Conservation (phyloP, 2,329 filamentous ascomycete species). For the Akanthomyces lecanii region DNA sequence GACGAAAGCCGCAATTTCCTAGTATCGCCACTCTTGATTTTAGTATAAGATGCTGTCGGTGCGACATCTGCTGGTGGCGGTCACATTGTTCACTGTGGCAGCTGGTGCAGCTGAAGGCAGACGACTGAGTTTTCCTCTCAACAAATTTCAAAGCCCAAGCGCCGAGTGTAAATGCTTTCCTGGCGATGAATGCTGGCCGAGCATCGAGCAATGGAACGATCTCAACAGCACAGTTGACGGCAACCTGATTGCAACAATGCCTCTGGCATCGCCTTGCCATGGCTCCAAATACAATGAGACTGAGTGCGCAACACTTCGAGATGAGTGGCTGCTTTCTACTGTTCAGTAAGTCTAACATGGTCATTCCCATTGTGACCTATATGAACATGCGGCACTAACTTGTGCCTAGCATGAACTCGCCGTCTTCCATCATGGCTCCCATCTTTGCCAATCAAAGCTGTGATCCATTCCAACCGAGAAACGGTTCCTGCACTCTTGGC, state of each 20-base stretch:
- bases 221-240: constrained; percentile 25
- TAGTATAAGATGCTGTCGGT: background rate
- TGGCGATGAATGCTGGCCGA: constrained; percentile 1
- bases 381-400: no score
- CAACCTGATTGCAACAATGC: constrained; percentile 45
- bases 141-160: no score
- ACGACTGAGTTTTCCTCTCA: no score
- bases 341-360: constrained; percentile 26
- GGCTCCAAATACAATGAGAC: constrained; percentile 37
- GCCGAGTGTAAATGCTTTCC: constrained; percentile 17
- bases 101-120: background rate
- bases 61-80: background rate
- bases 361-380: no score
- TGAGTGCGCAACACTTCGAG: constrained; percentile 35
- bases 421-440: constrained; percentile 30
- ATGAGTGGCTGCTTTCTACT: constrained; percentile 28
- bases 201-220: background rate
- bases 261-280: constrained; percentile 49
- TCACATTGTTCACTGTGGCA: background rate
- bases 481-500: constrained; percentile 38
- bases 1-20: no score
- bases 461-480: constrained; percentile 29
- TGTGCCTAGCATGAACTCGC: constrained; percentile 7
- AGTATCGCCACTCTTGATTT: no score
- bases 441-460: constrained; percentile 31